Base-by-base conservation (phyloP, 805 yeast species). In the Isabelozyma pseudorhagii region DNA sequence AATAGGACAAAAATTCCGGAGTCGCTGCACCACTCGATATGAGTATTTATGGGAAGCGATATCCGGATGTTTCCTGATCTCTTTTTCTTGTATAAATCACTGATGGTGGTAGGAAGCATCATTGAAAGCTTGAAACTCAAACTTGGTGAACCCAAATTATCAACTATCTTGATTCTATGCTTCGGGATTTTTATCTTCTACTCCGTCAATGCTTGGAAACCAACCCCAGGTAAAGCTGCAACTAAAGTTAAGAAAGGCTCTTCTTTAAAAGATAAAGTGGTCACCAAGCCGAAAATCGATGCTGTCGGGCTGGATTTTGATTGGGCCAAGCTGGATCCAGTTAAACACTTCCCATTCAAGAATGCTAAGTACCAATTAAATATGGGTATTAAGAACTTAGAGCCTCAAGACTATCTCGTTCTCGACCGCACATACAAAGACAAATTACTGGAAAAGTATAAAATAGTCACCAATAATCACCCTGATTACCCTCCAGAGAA, bases 321-420 rank as follows among this genome's bases (percentile, higher is more conserved):
- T 13, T 69, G 73, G 73, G 59, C 67, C 25, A 49, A 54, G 38
- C 50, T 44, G 11, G 50, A 51, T 2, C 57, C 66, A 4, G 40
- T 63, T 38, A 67, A 62, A 46, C 66, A 70, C 8, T 66, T 52
- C 39, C 90, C 89, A 1, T 85, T 83, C 69, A 83, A 81, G 59
- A 74, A 79, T 43, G 85, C 81, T 13, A 78, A 71, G 44, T 83
- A 84, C 56, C 78, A 75, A 52, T 66, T 86, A 64, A 84, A 85
- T 3, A 79, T 87, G 85, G 87, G 85, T 0, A 73, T 85, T 46
- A 69, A 75, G 51, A 71, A 53, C 28, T 52, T 74, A 36, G 67
- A 65, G 11, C 58, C 63, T 2, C 69, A 72, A 43, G 77, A 74
- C 46, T 74, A 77, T 77, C 62, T 74, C 21, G 62, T 74, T 50